Base-by-base conservation (phyloP, 2,329 filamentous ascomycete genomes). In the Pseudogymnoascus sp. region DNA sequence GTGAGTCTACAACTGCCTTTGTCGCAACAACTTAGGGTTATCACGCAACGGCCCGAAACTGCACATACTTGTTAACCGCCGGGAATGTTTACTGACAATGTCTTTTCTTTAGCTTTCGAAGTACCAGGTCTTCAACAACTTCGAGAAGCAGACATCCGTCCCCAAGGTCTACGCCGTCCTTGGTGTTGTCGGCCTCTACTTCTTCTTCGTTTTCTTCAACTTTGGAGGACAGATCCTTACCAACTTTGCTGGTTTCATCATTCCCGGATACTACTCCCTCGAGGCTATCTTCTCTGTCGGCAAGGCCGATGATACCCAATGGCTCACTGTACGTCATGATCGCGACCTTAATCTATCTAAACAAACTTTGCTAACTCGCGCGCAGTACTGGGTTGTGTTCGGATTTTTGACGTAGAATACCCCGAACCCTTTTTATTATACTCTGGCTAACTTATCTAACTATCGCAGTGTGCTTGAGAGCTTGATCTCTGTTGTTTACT, bases 201-300 rank as follows among this genome's bases (percentile, higher is more conserved):
- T 94, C 79, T 91, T 93, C 80, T 85, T 94, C 69, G 90, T 94
- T 77, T 86, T 94, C 79, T 92, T 95, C 82, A 95, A 95, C 83
- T 88, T 94, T 67, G 90, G 88, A 66, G 90, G 90, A 70, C 89
- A 92, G 77, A 88, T 94, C 72, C 81, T 95, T 69, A 92, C 90
- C 77, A 95, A 95, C 80, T 77, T 92, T 67, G 89, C 90, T 68
- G 90, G 90, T 65, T 94, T 94, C 74, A 77, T 89, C 69, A 83
- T 95, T 65, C 90, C 90, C 25, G 87, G 86, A 63, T 94, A 94
- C 81, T 95, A 93, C 77, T 93, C 90, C 36, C 78, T 94, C 61
- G 79, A 83, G 68, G 90, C 90, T 35, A 80, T 95, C 64, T 94
- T 94, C 78, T 87, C 81, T 62, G 70, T 80, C 61, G 79, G 73